Conservation (phyloP, 2,329 filamentous ascomycete genomes). For the Diplodia sapinea region DNA sequence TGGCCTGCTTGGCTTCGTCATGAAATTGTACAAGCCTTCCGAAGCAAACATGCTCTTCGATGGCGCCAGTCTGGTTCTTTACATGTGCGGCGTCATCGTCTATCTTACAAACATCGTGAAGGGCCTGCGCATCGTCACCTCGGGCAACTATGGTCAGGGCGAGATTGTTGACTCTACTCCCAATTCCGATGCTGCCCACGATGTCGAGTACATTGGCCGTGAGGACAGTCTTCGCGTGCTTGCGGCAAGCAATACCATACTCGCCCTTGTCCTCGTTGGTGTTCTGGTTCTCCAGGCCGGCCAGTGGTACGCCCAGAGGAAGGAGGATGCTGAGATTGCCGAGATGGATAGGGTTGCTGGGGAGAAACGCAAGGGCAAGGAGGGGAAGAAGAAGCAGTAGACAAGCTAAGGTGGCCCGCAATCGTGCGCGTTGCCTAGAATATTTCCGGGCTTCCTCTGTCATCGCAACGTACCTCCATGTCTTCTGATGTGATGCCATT, state of each 20-base stretch:
- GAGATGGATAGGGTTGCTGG: constrained; percentile 63
- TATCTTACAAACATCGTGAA: constrained; percentile 98
- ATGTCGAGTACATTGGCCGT: constrained; percentile 70
- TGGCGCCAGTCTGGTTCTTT: constrained; percentile 72
- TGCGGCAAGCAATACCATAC: constrained; percentile 92
- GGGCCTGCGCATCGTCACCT: constrained; percentile 82
- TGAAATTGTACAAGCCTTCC: constrained; percentile 91
- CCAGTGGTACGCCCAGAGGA: constrained; percentile 97
- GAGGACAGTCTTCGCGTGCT: constrained; percentile 92
- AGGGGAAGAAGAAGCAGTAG: constrained; percentile 40
- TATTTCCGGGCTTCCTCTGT: background rate
- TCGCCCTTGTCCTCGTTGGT: constrained; percentile 89
- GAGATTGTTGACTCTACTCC: constrained; percentile 44
- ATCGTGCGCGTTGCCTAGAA: background rate
- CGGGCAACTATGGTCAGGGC: constrained; percentile 66
- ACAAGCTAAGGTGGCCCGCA: background rate
- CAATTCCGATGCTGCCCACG: constrained; percentile 45
- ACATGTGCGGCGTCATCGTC: constrained; percentile 86
- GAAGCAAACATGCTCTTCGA: constrained; percentile 97
- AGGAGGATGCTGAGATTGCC: constrained; percentile 80
- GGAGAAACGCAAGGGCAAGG: constrained; percentile 54
- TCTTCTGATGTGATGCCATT: background rate
- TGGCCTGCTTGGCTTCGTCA: constrained; percentile 81
- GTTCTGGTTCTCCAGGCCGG: constrained; percentile 93
- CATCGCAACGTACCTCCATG: background rate